Evolutionary conservation across 176 grass and related monocot genomes (phyloP), one percentile per base, ranked within the genome.

Genomic region (Aegilops sharonensis): DNA sequence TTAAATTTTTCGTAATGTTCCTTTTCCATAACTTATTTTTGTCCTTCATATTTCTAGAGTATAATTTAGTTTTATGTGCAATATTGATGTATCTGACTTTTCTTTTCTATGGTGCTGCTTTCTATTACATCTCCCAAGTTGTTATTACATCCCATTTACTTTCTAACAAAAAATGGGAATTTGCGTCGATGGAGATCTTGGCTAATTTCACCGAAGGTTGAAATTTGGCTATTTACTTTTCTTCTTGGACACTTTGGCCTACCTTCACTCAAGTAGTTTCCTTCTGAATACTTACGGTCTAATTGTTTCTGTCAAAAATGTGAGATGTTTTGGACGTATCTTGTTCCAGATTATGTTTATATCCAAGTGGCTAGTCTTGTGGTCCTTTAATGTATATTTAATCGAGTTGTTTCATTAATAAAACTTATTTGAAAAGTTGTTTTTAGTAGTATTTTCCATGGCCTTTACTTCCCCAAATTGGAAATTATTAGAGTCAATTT

Each of bases 61-160:
- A 23, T 10, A n/a, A 31, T 81, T 45, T 12, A 48, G 21, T 82
- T 29, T 82, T 68, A n/a, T 15, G 5, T 82, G 20, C 42, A 27
- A 36, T 62, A 60, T 36, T 21, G 3, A 21, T 65, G 27, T 48
- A 81, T 81, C 36, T 30, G 8, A 80, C 36, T 13, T 64, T 78
- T 78, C 34, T 78, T 78, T 61, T 61, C 48, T 37, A 10, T 11
- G n/a, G 37, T 61, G 20, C 30, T 61, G 32, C 31, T 78, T 24
- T 78, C n/a, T 79, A 8, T 79, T 79, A 62, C 56, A 6, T 79
- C 77, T 64, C 8, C 78, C n/a, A 43, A 29, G 35, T 80, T 23
- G 11, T 64, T 17, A 17, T 79, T 37, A 12, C 35, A 62, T 25
- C 32, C 32, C 37, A 27, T 79, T 79, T 70, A 9, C 18, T 70